A percentile compares a stretch with the other conserved stretches of the same genome.
These are phyloP conservation scores for Sequoia sempervirens DNA, from an alignment of 75 land plant species.

Conservation along the genomic window DNA sequence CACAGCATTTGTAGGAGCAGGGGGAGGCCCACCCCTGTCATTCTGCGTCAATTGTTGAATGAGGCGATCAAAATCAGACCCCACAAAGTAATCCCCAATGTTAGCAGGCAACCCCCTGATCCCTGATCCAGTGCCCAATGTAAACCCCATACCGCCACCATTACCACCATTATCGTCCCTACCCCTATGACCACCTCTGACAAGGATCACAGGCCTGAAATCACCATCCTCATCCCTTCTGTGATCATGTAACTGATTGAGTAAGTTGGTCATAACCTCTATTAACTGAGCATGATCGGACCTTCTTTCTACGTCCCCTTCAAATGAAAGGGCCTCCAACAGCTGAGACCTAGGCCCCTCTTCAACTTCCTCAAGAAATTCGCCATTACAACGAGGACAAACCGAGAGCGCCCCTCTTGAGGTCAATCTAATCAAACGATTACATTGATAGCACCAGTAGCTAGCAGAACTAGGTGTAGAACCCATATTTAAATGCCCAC, in stretches of 20 bases:
- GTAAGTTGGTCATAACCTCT: neutral
- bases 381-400: neutral
- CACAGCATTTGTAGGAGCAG: constrained; percentile 55
- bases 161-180: neutral
- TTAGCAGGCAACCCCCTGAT: constrained; percentile 14
- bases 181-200: neutral
- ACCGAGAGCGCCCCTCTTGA: neutral
- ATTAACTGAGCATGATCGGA: neutral
- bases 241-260: neutral
- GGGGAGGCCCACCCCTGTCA: constrained; percentile 60
- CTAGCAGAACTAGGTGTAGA: neutral
- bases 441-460: constrained; percentile 8
- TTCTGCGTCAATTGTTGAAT: constrained; percentile 39
- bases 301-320: neutral
- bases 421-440: neutral
- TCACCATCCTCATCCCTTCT: neutral
- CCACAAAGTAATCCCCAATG: constrained; percentile 34
- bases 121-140: constrained; percentile 20
- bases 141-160: constrained; percentile 20
- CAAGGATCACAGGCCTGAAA: neutral
- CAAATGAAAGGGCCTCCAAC: neutral
- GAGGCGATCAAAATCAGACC: constrained; percentile 41
- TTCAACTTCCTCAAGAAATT: neutral
- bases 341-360: neutral
- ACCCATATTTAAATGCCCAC: neutral